These are phyloP conservation scores for Collybia nuda DNA, from an alignment of 768 basidiomycete species.

Conservation along the genomic window DNA sequence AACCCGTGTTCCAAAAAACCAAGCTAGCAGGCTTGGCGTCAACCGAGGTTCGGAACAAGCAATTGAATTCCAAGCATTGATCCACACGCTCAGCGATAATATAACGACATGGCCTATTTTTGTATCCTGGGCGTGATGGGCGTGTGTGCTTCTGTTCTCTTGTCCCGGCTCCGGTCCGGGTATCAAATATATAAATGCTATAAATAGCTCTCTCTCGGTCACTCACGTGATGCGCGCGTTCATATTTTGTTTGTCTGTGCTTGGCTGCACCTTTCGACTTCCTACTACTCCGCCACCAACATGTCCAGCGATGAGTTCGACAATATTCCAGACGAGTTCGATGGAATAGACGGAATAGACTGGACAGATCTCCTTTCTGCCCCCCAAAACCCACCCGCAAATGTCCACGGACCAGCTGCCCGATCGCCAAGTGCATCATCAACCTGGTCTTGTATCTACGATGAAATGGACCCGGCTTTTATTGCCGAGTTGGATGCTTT, in stretches of 20 bases:
- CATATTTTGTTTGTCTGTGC: neutral
- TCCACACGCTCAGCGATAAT: slow-evolving; percentile 4
- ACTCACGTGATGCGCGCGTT: neutral
- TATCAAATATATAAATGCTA: neutral
- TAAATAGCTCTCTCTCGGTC: neutral
- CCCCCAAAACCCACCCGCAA: slow-evolving; percentile 4
- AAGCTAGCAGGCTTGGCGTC: slow-evolving; percentile 13
- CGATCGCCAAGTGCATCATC: slow-evolving; percentile 15
- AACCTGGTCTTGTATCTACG: slow-evolving; percentile 24
- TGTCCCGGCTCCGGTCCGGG: neutral
- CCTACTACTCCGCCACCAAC: neutral
- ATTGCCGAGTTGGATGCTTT: slow-evolving; percentile 46
- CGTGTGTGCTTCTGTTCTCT: neutral
- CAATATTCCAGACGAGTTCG: slow-evolving; percentile 51
- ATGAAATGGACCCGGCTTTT: slow-evolving; percentile 32
- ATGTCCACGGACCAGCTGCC: slow-evolving; percentile 1
- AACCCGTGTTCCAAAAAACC: slow-evolving; percentile 14
- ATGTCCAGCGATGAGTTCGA: slow-evolving; percentile 56
- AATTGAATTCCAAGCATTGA: slow-evolving; percentile 9
- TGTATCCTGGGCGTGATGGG: slow-evolving; percentile 10
- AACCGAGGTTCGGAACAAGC: slow-evolving; percentile 8
- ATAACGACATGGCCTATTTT: slow-evolving; percentile 12
- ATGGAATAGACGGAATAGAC: slow-evolving; percentile 47
- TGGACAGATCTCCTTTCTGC: slow-evolving; percentile 37
- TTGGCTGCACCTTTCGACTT: neutral